phyloP scores from a whole-genome alignment of 2,329 filamentous ascomycete species.

The Elsinoe fawcettii region DNA sequence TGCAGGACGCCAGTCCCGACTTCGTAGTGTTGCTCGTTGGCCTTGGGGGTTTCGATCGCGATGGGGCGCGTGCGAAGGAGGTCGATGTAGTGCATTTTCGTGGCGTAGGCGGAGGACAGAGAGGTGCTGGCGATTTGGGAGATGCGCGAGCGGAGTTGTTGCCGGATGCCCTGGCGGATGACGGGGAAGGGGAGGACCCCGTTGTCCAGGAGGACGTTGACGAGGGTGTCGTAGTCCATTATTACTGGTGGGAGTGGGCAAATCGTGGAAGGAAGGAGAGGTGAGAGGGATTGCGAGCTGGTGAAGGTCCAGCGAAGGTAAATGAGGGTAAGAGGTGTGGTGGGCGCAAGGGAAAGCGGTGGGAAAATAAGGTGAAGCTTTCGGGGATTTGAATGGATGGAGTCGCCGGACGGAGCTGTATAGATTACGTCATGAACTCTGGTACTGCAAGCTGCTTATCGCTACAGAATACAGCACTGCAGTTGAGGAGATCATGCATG shows the following conservation, averaged over 20 bases:
- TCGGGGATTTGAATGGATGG: not conserved
- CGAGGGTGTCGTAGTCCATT: conserved; percentile 27
- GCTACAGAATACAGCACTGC: not conserved
- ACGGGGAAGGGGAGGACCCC: conserved; percentile 55
- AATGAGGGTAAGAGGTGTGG: no score
- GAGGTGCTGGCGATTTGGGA: conserved; percentile 47
- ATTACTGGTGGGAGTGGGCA: not conserved
- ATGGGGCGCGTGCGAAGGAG: conserved; percentile 54
- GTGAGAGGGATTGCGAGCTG: no score
- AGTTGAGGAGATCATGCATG: not conserved
- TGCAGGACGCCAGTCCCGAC: conserved; percentile 58
- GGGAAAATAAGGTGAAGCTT: not conserved
- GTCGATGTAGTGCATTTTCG: conserved; percentile 58
- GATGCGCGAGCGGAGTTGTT: conserved; percentile 56
- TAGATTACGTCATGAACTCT: not conserved
- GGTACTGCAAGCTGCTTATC: not conserved
- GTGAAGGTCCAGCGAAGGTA: no score
- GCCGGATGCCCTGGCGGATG: conserved; percentile 58
- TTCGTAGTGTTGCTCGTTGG: conserved; percentile 66
- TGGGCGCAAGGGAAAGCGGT: not conserved
- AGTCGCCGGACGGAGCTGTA: not conserved
- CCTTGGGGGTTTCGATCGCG: conserved; percentile 57
- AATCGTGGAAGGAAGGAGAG: no score
- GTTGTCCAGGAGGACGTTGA: conserved; percentile 55
- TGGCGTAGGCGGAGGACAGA: conserved; percentile 45